Base-by-base conservation (phyloP, 371 early-diverging fungal species). In the Rhizopus delemar region DNA sequence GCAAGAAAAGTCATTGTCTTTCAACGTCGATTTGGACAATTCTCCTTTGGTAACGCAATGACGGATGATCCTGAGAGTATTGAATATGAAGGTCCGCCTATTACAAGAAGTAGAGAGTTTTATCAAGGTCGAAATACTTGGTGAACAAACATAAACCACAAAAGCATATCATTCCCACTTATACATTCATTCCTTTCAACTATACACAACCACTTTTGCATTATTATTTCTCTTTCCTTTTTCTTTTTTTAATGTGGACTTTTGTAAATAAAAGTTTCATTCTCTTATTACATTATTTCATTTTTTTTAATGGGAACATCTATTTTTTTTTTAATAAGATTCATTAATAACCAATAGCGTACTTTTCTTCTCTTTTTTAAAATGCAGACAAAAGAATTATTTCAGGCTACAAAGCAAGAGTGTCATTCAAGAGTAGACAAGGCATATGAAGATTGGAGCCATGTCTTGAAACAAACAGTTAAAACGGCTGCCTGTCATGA, bases 1-100 rank as follows among this genome's bases (percentile, higher is more conserved):
- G 68, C 78, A 7, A 60, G 65, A 34, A 67, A 78, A 46, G 45
- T 81, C 45, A 66, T 81, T 29, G 63, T 54, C 6, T 81, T 81
- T 39, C 76, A 81, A 61, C 68, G 69, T 34, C 62, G 57, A 54
- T 77, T 78, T 68, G 77, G 77, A 62, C 59, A 48, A 28, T 48
- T 48, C 29, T 48, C 48, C 15, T 48, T 59, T 65, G 69, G 67
- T 46, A 66, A 57, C 28, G 34, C 48, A 48, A 48, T 29, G 29
- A 48, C 48, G 9, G 48, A 48, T 51, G 51, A 51, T 16, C 36
- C 35, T 35, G 51, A 33, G 11, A 51, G 51, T 51, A 51, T 35
- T 34, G 51, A 51, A 51, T 35, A 36, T 34, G 51, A 51, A n/a
- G 51, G 51, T 8, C 51, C 48, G 7, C 48, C 51, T 51, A 36